These are phyloP conservation scores for Cladobotryum protrusum DNA, from an alignment of 2,329 filamentous ascomycete species.

Conservation along the genomic window DNA sequence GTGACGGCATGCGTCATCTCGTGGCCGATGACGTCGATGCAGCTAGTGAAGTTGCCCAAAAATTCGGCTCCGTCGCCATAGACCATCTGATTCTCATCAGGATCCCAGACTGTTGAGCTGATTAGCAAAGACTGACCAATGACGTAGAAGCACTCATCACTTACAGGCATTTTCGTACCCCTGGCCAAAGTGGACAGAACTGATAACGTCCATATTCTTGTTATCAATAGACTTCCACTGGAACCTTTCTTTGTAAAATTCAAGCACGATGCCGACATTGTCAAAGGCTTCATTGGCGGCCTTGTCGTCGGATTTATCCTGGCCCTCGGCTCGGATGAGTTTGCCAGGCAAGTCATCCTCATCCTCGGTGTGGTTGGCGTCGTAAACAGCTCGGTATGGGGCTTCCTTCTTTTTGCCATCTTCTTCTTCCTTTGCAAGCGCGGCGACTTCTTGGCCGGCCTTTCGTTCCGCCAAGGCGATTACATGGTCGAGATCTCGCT, in stretches of 20 bases:
- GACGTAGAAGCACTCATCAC: conserved; percentile 11
- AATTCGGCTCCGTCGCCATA: conserved; percentile 50
- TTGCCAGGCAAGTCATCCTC: conserved; percentile 37
- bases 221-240: conserved; percentile 48
- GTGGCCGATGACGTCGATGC: conserved; percentile 51
- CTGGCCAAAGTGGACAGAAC: conserved; percentile 46
- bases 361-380: conserved; percentile 33
- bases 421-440: background rate
- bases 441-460: conserved; percentile 14
- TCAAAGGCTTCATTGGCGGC: conserved; percentile 44
- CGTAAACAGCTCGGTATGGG: conserved; percentile 38
- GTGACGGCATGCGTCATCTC: conserved; percentile 52
- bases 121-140: conserved; percentile 1
- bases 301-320: conserved; percentile 33
- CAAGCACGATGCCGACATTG: conserved; percentile 42
- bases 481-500: conserved; percentile 32
- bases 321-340: conserved; percentile 37
- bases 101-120: conserved; percentile 39
- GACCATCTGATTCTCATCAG: conserved; percentile 44
- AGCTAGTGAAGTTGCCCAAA: conserved; percentile 45
- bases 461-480: background rate
- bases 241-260: conserved; percentile 45
- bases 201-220: conserved; percentile 42
- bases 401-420: conserved; percentile 17
- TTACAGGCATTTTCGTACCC: conserved; percentile 47